Percentiles rank a stretch among this genome's conserved stretches.
Evolutionary conservation across 1,139 yeast species (phyloP).

Genomic region (Suhomyces yuchorum): DNA sequence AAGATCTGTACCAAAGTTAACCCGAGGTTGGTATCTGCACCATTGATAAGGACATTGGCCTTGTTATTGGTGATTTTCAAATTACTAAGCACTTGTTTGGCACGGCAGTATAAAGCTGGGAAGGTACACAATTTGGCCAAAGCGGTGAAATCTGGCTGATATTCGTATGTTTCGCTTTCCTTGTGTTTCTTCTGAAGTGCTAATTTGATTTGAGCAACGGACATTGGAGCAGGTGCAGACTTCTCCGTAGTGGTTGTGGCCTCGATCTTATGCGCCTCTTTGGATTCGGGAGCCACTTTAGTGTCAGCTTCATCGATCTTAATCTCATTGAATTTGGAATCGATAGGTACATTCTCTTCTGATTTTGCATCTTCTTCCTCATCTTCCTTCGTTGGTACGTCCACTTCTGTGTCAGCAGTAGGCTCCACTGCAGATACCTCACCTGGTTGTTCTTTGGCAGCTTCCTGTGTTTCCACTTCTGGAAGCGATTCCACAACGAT

Average conservation of each 20-base stretch:
- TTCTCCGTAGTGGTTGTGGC: not conserved
- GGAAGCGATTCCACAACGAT: conserved; percentile 2
- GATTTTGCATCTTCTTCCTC: conserved; percentile 1
- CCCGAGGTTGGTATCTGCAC: conserved; percentile 48
- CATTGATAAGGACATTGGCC: conserved; percentile 43
- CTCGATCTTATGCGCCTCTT: not conserved
- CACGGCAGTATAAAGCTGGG: conserved; percentile 42
- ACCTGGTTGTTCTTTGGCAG: not conserved
- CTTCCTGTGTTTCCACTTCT: not conserved
- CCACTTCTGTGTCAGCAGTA: too few species aligned
- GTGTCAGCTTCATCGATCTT: conserved; percentile 6
- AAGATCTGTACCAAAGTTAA: conserved; percentile 39
- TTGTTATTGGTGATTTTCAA: conserved; percentile 21
- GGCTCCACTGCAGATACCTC: too few species aligned
- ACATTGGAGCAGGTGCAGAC: not conserved
- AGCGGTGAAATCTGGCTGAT: conserved; percentile 25
- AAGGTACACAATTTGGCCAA: conserved; percentile 40
- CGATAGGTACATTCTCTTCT: conserved; percentile 6
- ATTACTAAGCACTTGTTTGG: conserved; percentile 40
- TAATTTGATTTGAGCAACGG: conserved; percentile 3
- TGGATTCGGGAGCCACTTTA: not conserved
- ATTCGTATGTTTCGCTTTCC: not conserved
- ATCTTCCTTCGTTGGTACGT: not conserved
- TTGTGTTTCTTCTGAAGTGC: conserved; percentile 1
- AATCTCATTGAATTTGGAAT: conserved; percentile 4